Evolutionary conservation across 78 protist species (phyloP).

Genomic region (Dictyostelium intermedium): DNA sequence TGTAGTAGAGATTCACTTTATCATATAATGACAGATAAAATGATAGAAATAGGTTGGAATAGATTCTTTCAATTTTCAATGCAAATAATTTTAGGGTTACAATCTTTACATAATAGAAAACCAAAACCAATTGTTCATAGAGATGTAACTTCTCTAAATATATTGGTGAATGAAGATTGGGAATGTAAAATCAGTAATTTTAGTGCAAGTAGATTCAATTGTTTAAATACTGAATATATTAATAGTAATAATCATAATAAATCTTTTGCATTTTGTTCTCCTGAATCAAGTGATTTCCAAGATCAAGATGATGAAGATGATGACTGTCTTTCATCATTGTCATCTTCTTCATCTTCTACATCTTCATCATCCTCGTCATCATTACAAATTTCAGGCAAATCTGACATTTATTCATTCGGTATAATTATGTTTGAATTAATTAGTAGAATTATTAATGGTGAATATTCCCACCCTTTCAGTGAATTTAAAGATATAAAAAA

Average conservation of each 20-base stretch:
- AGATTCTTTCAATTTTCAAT: conserved; percentile 41
- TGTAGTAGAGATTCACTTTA: conserved; percentile 49
- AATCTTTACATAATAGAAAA: conserved; percentile 75
- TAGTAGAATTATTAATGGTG: conserved; percentile 31
- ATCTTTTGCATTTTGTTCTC: conserved; percentile 75
- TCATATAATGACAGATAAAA: conserved; percentile 56
- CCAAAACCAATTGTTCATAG: conserved; percentile 74
- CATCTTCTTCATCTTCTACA: no score
- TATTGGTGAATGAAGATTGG: conserved; percentile 68
- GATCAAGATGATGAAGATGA: not conserved
- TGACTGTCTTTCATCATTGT: not conserved
- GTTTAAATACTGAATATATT: not conserved
- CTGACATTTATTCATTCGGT: conserved; percentile 77
- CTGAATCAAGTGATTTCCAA: conserved; percentile 37
- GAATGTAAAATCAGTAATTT: conserved; percentile 72
- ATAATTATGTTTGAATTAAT: conserved; percentile 81
- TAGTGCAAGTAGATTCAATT: conserved; percentile 65
- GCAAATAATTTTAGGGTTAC: conserved; percentile 50
- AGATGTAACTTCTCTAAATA: conserved; percentile 75
- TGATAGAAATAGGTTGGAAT: conserved; percentile 62
- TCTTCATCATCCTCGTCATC: no score
- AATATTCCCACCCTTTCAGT: conserved; percentile 53
- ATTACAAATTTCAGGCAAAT: not conserved
- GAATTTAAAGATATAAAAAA: conserved; percentile 1
- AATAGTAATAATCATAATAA: conserved; percentile 64